Conservation (phyloP, 2,329 filamentous ascomycete species). For the Scedosporium boydii region DNA sequence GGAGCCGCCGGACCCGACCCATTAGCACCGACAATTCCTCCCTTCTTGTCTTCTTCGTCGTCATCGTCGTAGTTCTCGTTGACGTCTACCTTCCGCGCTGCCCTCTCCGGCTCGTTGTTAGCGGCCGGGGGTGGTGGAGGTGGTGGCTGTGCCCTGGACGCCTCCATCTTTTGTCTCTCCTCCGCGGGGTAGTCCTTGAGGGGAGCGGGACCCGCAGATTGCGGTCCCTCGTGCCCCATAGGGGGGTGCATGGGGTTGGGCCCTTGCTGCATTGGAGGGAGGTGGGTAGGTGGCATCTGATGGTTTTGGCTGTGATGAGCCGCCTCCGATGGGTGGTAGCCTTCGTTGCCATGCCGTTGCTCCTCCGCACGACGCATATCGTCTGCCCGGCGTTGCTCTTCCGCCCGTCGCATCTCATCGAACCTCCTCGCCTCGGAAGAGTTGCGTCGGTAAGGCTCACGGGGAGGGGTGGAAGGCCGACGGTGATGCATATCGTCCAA, state of each 20-base stretch:
- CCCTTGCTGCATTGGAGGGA: conserved; percentile 55
- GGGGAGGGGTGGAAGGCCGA: conserved; percentile 65
- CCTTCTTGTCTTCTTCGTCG: conserved; percentile 72
- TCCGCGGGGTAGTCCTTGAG: conserved; percentile 46
- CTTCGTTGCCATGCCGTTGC: conserved; percentile 63
- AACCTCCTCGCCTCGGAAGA: conserved; percentile 63
- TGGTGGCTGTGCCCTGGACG: conserved; percentile 11
- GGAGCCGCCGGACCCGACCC: conserved; percentile 28
- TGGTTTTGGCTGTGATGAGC: conserved; percentile 67
- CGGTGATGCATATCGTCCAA: conserved; percentile 78
- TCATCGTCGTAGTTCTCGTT: conserved; percentile 98
- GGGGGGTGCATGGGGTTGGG: conserved; percentile 42
- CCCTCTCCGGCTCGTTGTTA: conserved; percentile 64
- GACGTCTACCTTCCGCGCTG: conserved; percentile 90
- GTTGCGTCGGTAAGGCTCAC: conserved; percentile 62
- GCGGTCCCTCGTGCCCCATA: conserved; percentile 39
- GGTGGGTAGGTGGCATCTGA: conserved; percentile 40
- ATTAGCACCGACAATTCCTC: conserved; percentile 18
- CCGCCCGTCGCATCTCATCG: conserved; percentile 52
- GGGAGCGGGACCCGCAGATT: conserved; percentile 28
- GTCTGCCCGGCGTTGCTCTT: conserved; percentile 32
- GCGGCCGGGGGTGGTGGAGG: conserved; percentile 1
- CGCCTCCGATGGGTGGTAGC: conserved; percentile 85
- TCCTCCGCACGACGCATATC: conserved; percentile 38
- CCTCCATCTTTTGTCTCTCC: conserved; percentile 45